Evolutionary conservation across 2,329 filamentous ascomycete genomes (phyloP).

Genomic region (Sclerotinia sclerotiorum): DNA sequence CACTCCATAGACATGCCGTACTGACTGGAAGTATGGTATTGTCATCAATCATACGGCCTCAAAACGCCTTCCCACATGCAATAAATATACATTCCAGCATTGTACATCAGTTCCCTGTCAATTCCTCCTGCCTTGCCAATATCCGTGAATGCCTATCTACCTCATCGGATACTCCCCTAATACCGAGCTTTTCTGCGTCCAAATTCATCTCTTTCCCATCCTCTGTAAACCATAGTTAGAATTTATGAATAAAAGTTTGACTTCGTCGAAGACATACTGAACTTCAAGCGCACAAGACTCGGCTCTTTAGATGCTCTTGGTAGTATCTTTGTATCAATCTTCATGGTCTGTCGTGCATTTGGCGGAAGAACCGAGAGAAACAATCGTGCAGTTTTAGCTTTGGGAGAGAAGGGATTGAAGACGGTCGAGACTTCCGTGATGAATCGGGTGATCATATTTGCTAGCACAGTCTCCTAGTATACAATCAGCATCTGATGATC

Average conservation of each 20-base stretch:
- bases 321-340: slow-evolving; percentile 75
- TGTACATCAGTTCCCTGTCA: slow-evolving; percentile 50
- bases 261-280: slow-evolving; percentile 59
- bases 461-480: slow-evolving; percentile 1
- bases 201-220: slow-evolving; percentile 89
- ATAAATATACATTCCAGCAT: slow-evolving; percentile 27
- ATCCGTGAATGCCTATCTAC: slow-evolving; percentile 84
- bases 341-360: slow-evolving; percentile 73
- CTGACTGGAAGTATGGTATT: slow-evolving; percentile 13
- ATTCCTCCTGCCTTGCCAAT: slow-evolving; percentile 78
- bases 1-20: background rate
- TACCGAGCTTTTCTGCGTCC: slow-evolving; percentile 75
- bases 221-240: slow-evolving; percentile 54
- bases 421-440: slow-evolving; percentile 79
- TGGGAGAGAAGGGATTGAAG: slow-evolving; percentile 88
- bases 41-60: slow-evolving; percentile 20
- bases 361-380: slow-evolving; percentile 85
- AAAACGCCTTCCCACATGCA: slow-evolving; percentile 38
- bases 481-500: background rate
- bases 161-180: slow-evolving; percentile 84
- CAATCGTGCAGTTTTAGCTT: slow-evolving; percentile 78
- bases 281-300: slow-evolving; percentile 73
- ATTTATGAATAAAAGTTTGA: background rate
- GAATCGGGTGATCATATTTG: slow-evolving; percentile 78
- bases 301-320: slow-evolving; percentile 67